Conservation (phyloP, 306 rosid species). For the Quercus agrifolia region DNA sequence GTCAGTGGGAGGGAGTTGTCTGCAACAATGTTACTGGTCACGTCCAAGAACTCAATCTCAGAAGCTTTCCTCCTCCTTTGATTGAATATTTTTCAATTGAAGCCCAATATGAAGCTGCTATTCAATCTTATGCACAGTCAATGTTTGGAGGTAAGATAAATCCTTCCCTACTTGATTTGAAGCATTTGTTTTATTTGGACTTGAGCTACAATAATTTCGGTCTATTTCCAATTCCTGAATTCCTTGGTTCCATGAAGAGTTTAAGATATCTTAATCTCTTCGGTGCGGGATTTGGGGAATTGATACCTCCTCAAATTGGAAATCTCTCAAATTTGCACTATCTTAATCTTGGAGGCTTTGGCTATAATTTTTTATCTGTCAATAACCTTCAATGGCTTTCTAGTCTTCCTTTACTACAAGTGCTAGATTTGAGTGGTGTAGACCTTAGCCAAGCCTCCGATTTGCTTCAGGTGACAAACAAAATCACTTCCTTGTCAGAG, state of each 20-base stretch:
- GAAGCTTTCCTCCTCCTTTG: too few species aligned
- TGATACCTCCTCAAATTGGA: too few species aligned
- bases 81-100: too few species aligned
- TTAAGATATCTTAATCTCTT: not conserved
- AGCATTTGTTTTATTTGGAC: not conserved
- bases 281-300: too few species aligned
- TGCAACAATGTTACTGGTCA: too few species aligned
- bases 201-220: not conserved
- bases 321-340: too few species aligned
- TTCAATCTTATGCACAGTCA: too few species aligned
- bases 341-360: too few species aligned
- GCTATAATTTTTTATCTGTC: not conserved
- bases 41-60: too few species aligned
- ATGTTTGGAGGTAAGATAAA: not conserved
- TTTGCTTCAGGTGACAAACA: constrained; percentile 12
- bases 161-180: not conserved
- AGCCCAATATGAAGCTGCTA: too few species aligned
- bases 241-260: not conserved
- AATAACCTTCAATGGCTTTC: constrained; percentile 26
- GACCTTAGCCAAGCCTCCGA: constrained; percentile 7
- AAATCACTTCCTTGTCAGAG: constrained; percentile 15
- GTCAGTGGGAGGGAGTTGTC: too few species aligned
- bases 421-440: constrained; percentile 22
- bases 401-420: constrained; percentile 1
- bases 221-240: not conserved